Percentiles rank a stretch among this genome's conserved stretches.
Conservation (phyloP, 805 yeast genomes). For the Teunomyces funiuensis region DNA sequence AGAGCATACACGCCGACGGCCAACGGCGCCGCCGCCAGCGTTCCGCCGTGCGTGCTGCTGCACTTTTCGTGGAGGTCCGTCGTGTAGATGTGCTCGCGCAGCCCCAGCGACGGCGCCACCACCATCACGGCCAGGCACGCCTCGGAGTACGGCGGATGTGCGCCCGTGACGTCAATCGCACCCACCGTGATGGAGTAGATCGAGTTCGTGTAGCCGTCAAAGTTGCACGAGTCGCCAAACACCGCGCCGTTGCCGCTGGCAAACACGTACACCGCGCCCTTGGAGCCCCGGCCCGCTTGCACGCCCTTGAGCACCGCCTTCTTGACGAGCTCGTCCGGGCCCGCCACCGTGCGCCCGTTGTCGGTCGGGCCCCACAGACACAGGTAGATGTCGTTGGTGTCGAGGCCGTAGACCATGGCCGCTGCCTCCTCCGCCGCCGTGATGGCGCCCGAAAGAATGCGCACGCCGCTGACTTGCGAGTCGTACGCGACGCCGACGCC, state of each 20-base stretch:
- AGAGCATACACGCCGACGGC: conserved; percentile 95
- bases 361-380: conserved; percentile 99
- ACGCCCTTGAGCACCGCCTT: conserved; percentile 85
- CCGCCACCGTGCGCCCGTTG: conserved; percentile 83
- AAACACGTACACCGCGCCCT: conserved; percentile 89
- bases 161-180: conserved; percentile 83
- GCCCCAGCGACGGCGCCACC: conserved; percentile 89
- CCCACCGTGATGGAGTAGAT: conserved; percentile 94
- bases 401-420: conserved; percentile 76
- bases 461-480: conserved; percentile 83
- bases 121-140: conserved; percentile 93
- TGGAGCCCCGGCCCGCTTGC: conserved; percentile 72
- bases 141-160: conserved; percentile 89
- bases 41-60: conserved; percentile 83
- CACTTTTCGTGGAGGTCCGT: conserved; percentile 75
- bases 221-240: conserved; percentile 86
- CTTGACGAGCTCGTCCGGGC: conserved; percentile 74
- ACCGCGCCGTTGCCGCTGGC: conserved; percentile 94
- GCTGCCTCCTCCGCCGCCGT: conserved; percentile 89
- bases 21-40: conserved; percentile 97
- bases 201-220: conserved; percentile 95
- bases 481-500: conserved; percentile 97
- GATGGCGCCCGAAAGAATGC: conserved; percentile 80
- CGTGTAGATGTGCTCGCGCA: conserved; percentile 85
- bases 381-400: conserved; percentile 87